Evolutionary conservation across 2,329 filamentous ascomycete genomes (phyloP), one percentile per base, ranked within the genome.

Genomic region (Canariomyces notabilis): DNA sequence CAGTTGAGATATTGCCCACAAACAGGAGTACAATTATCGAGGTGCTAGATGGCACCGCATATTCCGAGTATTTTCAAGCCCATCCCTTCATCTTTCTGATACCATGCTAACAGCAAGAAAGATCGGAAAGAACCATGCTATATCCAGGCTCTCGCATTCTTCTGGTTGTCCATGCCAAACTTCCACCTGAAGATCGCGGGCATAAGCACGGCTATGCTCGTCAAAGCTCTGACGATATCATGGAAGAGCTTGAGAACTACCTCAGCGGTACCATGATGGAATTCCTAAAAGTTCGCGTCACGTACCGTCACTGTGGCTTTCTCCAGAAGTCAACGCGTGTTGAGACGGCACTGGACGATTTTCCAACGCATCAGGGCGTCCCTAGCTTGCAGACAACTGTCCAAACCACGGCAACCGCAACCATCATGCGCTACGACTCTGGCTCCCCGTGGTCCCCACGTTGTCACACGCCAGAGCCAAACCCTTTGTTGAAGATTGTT

Each of bases 301-400:
- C 65, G 6, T 83, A 82, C 55, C 67, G 67, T 2, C 77, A 83
- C 55, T 77, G 79, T 0, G 74, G 70, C 0, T 81, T 82, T 57
- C 69, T 72, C 0, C 58, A 64, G 15, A 59, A 60, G 11, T 46
- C 42, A 8, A 9, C 23, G 6, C 42, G n/a, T 14, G 18, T 37
- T n/a, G 16, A 21, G n/a, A 15, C 19, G 26, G 4, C 33, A 14
- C 8, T 29, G 22, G 26, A 29, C 14, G 26, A 4, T 9, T 3
- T 29, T 12, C 26, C 26, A 7, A 48, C 55, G 4, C 26, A 48
- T 2, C 57, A 59, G 12, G 70, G 69, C 1, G 59, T 72, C 18
- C 64, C 63, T 14, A 61, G 61, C 9, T 59, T 72, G 18, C 64
- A 68, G 21, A 83, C 76, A 23, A 69, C 59, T 12, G 59, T 82